Base-by-base conservation (phyloP, 305 asterid genomes). In the Fraxinus greggii region DNA sequence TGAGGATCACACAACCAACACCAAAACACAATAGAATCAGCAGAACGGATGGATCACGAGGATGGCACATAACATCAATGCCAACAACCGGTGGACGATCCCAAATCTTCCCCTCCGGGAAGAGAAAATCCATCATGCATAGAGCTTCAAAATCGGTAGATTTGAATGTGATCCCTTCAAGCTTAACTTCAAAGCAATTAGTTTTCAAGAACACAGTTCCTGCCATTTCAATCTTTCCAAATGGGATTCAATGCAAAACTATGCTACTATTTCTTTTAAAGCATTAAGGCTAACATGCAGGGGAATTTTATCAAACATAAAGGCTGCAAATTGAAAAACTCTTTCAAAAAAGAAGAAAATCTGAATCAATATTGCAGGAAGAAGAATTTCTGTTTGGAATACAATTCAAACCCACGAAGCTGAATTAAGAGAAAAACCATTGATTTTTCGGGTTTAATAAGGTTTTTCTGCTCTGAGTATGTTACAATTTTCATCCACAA, bases 131-230 rank as follows among this genome's bases (percentile, higher is more conserved):
- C 81, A 84, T 79, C 7, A 86, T 74, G 91, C 97, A 95, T 24
- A 95, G 35, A 8, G 92, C 83, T 80, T 91, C 98, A 54, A 95
- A 95, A 75, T 91, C 94, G 36, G 86, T 91, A 26, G 93, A 87
- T 84, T 92, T 92, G 92, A 92, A 93, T 83, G 96, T 88, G 69
- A 95, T 95, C 19, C 96, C 99, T 85, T 95, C 97, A 4, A 95
- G 97, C 82, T 92, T 93, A 1, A 93, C 96, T 85, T 95, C 98
- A 28, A 95, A 95, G 0, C 91, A 88, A 76, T 95, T 91, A 31
- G 99, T 95, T 83, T 86, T 86, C 83, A 93, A 59, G 87, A 89
- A 95, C 1, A 95, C 97, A 1, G 90, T 90, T 9, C 98, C 99
- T 0, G 97, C 97, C 98, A 91, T 93, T 3, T 74, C 90, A 87